Evolutionary conservation across 805 yeast species (phyloP).

Genomic region (Candida dajiaensis): DNA sequence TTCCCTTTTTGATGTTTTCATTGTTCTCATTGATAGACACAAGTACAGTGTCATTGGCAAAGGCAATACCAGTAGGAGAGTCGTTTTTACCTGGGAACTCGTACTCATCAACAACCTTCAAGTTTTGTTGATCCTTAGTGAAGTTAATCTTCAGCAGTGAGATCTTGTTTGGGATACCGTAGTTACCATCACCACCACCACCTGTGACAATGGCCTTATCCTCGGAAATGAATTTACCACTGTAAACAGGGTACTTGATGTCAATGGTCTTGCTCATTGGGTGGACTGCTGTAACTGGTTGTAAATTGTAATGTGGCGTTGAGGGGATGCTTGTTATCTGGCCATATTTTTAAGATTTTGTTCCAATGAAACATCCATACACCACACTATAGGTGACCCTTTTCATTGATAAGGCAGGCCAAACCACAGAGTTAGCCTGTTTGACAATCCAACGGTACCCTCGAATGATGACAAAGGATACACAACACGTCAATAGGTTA

Average conservation of each 20-base stretch:
- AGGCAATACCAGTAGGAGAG: conserved; percentile 78
- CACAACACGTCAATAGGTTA: conserved; percentile 15
- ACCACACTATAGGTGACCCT: neutral
- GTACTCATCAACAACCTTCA: conserved; percentile 61
- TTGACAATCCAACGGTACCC: neutral
- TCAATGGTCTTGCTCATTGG: neutral
- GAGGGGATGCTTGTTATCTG: neutral
- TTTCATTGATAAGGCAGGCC: neutral
- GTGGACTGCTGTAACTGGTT: no score
- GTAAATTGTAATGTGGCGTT: neutral
- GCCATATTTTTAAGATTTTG: neutral
- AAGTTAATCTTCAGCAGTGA: conserved; percentile 58
- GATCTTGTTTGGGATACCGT: conserved; percentile 82
- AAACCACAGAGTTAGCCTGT: neutral
- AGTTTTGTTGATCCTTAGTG: conserved; percentile 34
- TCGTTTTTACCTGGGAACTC: conserved; percentile 62
- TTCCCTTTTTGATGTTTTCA: conserved; percentile 49
- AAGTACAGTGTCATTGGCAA: conserved; percentile 39
- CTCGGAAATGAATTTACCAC: conserved; percentile 62
- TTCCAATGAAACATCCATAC: neutral
- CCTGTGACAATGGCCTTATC: conserved; percentile 70
- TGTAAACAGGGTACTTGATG: conserved; percentile 62
- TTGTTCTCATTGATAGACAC: conserved; percentile 74
- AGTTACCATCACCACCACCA: conserved; percentile 93
- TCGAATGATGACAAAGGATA: neutral